phyloP scores from a whole-genome alignment of 2,329 filamentous ascomycete species.

The Boeremia lycopersici region DNA sequence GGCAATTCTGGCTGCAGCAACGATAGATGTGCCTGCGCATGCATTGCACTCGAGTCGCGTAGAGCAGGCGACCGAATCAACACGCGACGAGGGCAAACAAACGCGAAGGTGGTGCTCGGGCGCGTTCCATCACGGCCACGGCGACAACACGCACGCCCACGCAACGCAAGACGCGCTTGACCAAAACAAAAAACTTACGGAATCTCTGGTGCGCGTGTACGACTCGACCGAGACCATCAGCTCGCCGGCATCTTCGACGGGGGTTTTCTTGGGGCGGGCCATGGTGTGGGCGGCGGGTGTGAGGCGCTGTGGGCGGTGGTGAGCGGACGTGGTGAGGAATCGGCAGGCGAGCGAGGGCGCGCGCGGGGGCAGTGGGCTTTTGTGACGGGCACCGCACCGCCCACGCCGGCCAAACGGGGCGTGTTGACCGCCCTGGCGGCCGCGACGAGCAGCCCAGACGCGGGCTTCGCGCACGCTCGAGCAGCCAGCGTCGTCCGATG shows the following conservation, averaged over 20 bases:
- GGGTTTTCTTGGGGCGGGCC: conserved; percentile 40
- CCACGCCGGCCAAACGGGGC: background rate
- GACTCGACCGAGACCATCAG: conserved; percentile 69
- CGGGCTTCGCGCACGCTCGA: too few relatives aligned
- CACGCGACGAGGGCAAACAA: background rate
- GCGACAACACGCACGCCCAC: conserved; percentile 3
- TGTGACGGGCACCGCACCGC: conserved; percentile 15
- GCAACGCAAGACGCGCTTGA: conserved; percentile 6
- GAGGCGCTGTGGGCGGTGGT: conserved; percentile 9
- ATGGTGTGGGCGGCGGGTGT: conserved; percentile 23
- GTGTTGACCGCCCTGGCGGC: too few relatives aligned
- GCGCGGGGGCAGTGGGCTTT: conserved; percentile 11
- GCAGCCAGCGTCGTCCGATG: too few relatives aligned
- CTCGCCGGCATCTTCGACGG: conserved; percentile 42
- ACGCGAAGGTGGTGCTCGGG: conserved; percentile 9
- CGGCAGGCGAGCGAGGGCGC: conserved; percentile 4
- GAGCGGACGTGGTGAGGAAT: conserved; percentile 12
- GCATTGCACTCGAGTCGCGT: conserved; percentile 29
- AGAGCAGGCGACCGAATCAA: conserved; percentile 27
- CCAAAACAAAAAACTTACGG: conserved; percentile 63
- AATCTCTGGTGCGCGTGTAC: conserved; percentile 80
- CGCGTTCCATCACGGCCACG: conserved; percentile 1
- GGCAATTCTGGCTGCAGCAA: conserved; percentile 11
- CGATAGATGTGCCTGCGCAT: conserved; percentile 6
- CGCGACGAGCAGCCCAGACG: too few relatives aligned